Evolutionary conservation across 2,329 filamentous ascomycete genomes (phyloP).

Genomic region (Arachnomyces sp.): DNA sequence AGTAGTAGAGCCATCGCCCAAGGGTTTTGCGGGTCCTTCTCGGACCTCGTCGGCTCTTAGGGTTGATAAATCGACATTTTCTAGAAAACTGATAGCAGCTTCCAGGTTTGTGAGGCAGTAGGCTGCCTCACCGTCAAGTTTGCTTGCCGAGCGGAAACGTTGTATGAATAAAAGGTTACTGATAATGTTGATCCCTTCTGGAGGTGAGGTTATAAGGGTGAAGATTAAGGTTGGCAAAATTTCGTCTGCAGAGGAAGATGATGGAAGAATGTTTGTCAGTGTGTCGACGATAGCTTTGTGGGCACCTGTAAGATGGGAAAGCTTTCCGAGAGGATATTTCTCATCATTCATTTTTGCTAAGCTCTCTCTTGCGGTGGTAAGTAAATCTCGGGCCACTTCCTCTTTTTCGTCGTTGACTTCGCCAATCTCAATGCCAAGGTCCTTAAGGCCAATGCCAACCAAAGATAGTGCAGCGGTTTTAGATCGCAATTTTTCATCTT

Average conservation of each 20-base stretch:
- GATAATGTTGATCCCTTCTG: conserved; percentile 78
- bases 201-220: conserved; percentile 81
- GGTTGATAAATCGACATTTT: conserved; percentile 89
- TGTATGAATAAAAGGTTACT: conserved; percentile 96
- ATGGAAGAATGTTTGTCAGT: conserved; percentile 55
- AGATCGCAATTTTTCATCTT: conserved; percentile 89
- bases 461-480: conserved; percentile 83
- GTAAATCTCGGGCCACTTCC: conserved; percentile 63
- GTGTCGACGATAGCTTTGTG: conserved; percentile 95
- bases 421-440: conserved; percentile 71
- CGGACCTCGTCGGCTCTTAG: conserved; percentile 71
- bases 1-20: conserved; percentile 23
- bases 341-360: conserved; percentile 78
- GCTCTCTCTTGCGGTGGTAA: conserved; percentile 63
- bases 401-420: conserved; percentile 52
- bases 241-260: conserved; percentile 87
- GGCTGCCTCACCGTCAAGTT: conserved; percentile 85
- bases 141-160: conserved; percentile 74
- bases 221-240: conserved; percentile 97
- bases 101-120: conserved; percentile 96
- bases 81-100: conserved; percentile 85
- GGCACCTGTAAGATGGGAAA: conserved; percentile 77
- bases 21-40: conserved; percentile 56
- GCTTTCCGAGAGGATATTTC: conserved; percentile 81
- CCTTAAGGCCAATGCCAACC: conserved; percentile 82